Evolutionary conservation across 768 basidiomycete species (phyloP).

Genomic region (Jaapia argillacea): DNA sequence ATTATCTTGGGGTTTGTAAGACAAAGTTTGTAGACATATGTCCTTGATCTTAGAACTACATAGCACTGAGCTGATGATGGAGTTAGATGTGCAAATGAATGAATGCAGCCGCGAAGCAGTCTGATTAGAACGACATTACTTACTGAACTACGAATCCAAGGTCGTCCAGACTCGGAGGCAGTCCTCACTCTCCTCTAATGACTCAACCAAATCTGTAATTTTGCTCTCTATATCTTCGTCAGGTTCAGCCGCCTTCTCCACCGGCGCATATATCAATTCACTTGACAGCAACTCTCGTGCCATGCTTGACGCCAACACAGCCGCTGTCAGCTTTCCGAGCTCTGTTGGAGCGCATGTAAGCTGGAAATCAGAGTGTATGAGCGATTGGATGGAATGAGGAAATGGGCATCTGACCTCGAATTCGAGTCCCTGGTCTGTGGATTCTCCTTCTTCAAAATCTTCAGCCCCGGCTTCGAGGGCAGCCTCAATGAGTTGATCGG

Average conservation of each 20-base stretch:
- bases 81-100: too few relatives aligned
- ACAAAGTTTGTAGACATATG: too few relatives aligned
- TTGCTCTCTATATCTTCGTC: slow-evolving; percentile 28
- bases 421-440: slow-evolving; percentile 22
- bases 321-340: slow-evolving; percentile 28
- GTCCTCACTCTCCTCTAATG: slow-evolving; percentile 48
- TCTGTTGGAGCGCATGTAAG: slow-evolving; percentile 33
- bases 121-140: too few relatives aligned
- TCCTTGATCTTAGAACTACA: too few relatives aligned
- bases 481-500: slow-evolving; percentile 28
- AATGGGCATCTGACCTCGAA: slow-evolving; percentile 20
- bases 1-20: too few relatives aligned
- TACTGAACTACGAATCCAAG: too few relatives aligned
- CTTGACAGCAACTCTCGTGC: slow-evolving; percentile 32
- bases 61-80: too few relatives aligned
- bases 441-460: slow-evolving; percentile 30
- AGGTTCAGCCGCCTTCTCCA: slow-evolving; percentile 26
- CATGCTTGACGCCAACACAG: slow-evolving; percentile 19
- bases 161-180: slow-evolving; percentile 51
- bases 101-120: too few relatives aligned
- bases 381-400: not conserved
- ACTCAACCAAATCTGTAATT: slow-evolving; percentile 36
- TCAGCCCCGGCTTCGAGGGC: slow-evolving; percentile 32
- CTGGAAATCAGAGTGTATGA: slow-evolving; percentile 17
- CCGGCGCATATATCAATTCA: slow-evolving; percentile 46